Conservation (phyloP, 2,329 filamentous ascomycete genomes). For the Macroventuria anomochaeta region DNA sequence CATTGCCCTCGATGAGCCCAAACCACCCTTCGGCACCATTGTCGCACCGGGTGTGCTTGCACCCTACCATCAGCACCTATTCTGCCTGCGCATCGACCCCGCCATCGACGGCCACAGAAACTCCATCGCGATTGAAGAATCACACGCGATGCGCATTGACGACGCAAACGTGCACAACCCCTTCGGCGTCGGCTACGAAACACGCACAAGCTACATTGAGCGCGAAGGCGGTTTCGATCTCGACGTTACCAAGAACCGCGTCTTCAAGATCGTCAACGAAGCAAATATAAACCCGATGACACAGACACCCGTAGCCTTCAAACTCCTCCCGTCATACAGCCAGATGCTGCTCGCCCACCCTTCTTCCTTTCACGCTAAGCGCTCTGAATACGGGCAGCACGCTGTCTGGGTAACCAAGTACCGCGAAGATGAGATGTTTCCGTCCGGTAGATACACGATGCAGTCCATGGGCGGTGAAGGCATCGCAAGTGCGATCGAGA, state of each 20-base stretch:
- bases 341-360: constrained; percentile 36
- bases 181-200: constrained; percentile 33
- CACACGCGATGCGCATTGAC: constrained; percentile 25
- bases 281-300: constrained; percentile 56
- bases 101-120: constrained; percentile 49
- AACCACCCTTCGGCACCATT: constrained; percentile 49
- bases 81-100: constrained; percentile 55
- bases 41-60: constrained; percentile 53
- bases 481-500: constrained; percentile 18
- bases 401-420: constrained; percentile 39
- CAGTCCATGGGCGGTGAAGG: constrained; percentile 38
- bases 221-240: constrained; percentile 27
- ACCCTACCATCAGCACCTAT: constrained; percentile 54
- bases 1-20: constrained; percentile 43
- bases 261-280: constrained; percentile 59
- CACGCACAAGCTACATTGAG: constrained; percentile 17
- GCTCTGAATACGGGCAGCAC: constrained; percentile 33
- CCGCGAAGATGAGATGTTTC: constrained; percentile 33
- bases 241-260: constrained; percentile 39
- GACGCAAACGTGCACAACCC: constrained; percentile 18
- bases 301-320: constrained; percentile 60
- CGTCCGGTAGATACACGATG: constrained; percentile 34
- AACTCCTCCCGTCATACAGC: constrained; percentile 50
- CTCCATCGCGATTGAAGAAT: constrained; percentile 42
- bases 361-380: constrained; percentile 28